phyloP scores from a whole-genome alignment of 23 red algal genomes.

The Gracilaria vermiculophylla region DNA sequence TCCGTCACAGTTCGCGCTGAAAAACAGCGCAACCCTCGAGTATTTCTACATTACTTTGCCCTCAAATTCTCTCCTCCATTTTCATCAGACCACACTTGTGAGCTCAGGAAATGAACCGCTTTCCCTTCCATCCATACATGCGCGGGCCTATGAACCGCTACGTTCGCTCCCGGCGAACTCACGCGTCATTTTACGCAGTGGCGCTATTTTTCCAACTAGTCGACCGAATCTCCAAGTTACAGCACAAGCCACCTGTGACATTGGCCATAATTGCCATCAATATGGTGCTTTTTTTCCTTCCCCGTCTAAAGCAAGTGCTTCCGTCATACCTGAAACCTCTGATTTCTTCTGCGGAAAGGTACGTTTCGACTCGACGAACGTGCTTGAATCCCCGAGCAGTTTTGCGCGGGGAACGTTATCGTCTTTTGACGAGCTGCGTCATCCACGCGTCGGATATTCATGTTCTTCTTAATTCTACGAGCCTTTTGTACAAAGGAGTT shows the following conservation, averaged over 20 bases:
- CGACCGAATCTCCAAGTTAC: conserved; percentile 21
- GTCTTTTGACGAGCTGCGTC: conserved; percentile 22
- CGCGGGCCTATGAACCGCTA: conserved; percentile 41
- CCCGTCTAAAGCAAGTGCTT: conserved; percentile 1
- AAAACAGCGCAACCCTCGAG: no score
- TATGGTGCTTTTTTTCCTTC: conserved; percentile 32
- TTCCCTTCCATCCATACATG: conserved; percentile 23
- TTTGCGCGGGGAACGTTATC: conserved; percentile 11
- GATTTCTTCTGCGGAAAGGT: neutral
- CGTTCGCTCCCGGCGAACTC: conserved; percentile 11
- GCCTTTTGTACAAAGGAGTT: conserved; percentile 57
- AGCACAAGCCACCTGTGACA: conserved; percentile 38
- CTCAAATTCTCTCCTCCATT: neutral
- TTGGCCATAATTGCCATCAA: conserved; percentile 38
- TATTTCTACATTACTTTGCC: neutral
- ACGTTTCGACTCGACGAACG: neutral
- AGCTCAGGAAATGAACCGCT: neutral
- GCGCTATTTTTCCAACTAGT: conserved; percentile 49
- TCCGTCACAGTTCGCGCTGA: no score
- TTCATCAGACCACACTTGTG: neutral
- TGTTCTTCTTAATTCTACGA: conserved; percentile 36
- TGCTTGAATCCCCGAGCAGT: conserved; percentile 42
- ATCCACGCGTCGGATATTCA: conserved; percentile 50
- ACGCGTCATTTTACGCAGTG: neutral
- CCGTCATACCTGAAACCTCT: conserved; percentile 17